Conservation (phyloP, 2,329 filamentous ascomycete species). For the Pseudopithomyces chartarum region DNA sequence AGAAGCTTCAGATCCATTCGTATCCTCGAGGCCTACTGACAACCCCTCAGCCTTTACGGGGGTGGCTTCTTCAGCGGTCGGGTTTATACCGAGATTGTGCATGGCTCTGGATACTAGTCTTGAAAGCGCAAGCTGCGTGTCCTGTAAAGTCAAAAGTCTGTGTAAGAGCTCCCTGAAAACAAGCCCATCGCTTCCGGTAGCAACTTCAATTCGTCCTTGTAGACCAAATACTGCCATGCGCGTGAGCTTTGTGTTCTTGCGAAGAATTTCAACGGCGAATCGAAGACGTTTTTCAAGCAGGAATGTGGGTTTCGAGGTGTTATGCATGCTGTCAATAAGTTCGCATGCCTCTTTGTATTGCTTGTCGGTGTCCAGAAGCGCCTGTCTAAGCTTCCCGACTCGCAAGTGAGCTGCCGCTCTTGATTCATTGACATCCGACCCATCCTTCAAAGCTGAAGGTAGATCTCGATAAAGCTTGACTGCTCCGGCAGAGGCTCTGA, state of each 20-base stretch:
- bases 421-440: neutral
- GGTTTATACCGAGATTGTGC: slow-evolving; percentile 23
- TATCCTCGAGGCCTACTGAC: neutral
- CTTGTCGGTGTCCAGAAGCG: slow-evolving; percentile 8
- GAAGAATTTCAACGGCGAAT: slow-evolving; percentile 26
- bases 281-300: slow-evolving; percentile 28
- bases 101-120: slow-evolving; percentile 31
- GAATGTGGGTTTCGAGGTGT: slow-evolving; percentile 8
- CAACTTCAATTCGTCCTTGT: slow-evolving; percentile 33
- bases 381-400: slow-evolving; percentile 1
- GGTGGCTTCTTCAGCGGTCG: slow-evolving; percentile 14
- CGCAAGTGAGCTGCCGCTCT: neutral
- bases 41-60: neutral
- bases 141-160: slow-evolving; percentile 31
- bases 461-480: slow-evolving; percentile 3
- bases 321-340: slow-evolving; percentile 9
- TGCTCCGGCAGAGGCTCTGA: slow-evolving; percentile 11
- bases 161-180: slow-evolving; percentile 28
- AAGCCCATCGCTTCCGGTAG: slow-evolving; percentile 14
- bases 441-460: neutral
- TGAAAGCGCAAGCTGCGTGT: slow-evolving; percentile 35
- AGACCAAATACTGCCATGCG: slow-evolving; percentile 34
- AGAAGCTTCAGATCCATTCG: neutral
- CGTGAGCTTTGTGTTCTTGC: slow-evolving; percentile 34
- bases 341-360: slow-evolving; percentile 10